A percentile compares a stretch with the other conserved stretches of the same genome.
Evolutionary conservation across 129 eudicot genomes (phyloP).

Genomic region (Lactuca saligna): DNA sequence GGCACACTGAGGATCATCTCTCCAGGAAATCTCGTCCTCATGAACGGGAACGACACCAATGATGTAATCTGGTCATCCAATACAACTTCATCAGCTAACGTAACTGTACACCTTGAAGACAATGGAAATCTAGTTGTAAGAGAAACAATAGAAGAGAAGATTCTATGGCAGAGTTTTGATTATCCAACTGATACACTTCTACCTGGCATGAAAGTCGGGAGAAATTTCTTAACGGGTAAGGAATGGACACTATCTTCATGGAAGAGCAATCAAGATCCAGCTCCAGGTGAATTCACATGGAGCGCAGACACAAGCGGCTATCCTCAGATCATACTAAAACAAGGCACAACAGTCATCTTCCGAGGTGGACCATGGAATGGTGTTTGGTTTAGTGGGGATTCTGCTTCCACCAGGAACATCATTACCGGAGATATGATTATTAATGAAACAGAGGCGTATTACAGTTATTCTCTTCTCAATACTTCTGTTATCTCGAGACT

Average conservation of each 20-base stretch:
- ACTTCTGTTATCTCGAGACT: not conserved
- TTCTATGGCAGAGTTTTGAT: conserved; percentile 60
- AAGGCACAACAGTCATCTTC: conserved; percentile 14
- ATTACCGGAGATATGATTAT: conserved; percentile 1
- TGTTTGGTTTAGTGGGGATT: conserved; percentile 31
- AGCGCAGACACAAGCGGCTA: conserved; percentile 21
- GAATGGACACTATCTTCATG: conserved; percentile 37
- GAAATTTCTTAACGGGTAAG: not conserved
- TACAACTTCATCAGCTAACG: conserved; percentile 4
- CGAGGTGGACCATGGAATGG: conserved; percentile 44
- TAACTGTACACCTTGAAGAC: conserved; percentile 31
- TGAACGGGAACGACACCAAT: not conserved
- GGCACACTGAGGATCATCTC: not conserved
- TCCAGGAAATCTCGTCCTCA: conserved; percentile 11
- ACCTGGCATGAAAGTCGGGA: conserved; percentile 45
- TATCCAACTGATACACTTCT: conserved; percentile 41
- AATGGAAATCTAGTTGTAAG: conserved; percentile 39
- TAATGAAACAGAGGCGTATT: conserved; percentile 12
- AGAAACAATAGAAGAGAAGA: not conserved
- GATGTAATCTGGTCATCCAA: conserved; percentile 23
- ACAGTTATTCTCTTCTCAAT: no score
- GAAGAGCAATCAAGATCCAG: conserved; percentile 44
- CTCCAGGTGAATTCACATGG: conserved; percentile 36
- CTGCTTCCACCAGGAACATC: conserved; percentile 4
- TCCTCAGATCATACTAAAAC: conserved; percentile 34